Base-by-base conservation (phyloP, 2,329 filamentous ascomycete species). In the Pseudogymnoascus sp. region DNA sequence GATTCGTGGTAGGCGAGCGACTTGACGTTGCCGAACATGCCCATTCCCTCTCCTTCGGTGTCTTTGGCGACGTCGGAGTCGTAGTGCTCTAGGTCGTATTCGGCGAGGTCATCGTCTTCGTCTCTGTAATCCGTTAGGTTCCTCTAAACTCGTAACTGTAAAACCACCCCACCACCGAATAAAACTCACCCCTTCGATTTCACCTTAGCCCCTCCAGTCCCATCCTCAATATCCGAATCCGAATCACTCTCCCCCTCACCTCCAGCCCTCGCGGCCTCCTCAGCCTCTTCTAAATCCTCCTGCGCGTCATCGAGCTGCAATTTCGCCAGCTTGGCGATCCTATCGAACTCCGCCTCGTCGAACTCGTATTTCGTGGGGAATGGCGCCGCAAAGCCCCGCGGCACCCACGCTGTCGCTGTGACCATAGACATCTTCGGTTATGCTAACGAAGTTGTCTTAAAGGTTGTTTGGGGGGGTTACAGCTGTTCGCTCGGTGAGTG, bases 81-180 rank as follows among this genome's bases (percentile, higher is more conserved):
- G 75, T 99, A 99, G 76, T 96, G 87, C 67, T 97, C 93, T 62
- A 99, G 83, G 73, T 99, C 89, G 77, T 97, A 99, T 77, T 99
- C 92, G 77, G 93, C 95, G 60, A 99, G 82, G 74, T 96, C 93
- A 69, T 96, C 91, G 72, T 96, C 91, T 67, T 89, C 80, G 38
- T 85, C 78, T 63, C 79, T 78, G 42, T 21, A 12, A 53, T 18
- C 11, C 18, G 25, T 62, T 59, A 64, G 50, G 12, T 56, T 53
- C 67, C 63, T n/a, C 59, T 56, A 59, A 16, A 56, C 44, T 67
- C 63, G 50, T 62, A 59, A 59, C 16, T 25, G 10, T 25, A 31
- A 11, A 31, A 31, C 28, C 28, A 28, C 28, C 28, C 28, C 7
- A 21, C 53, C n/a, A 59, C 53, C 5, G 7, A 16, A 12, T 70